A percentile compares a stretch with the other conserved stretches of the same genome.
phyloP scores from a whole-genome alignment of 257 asterid genomes.

The Verbena officinalis region DNA sequence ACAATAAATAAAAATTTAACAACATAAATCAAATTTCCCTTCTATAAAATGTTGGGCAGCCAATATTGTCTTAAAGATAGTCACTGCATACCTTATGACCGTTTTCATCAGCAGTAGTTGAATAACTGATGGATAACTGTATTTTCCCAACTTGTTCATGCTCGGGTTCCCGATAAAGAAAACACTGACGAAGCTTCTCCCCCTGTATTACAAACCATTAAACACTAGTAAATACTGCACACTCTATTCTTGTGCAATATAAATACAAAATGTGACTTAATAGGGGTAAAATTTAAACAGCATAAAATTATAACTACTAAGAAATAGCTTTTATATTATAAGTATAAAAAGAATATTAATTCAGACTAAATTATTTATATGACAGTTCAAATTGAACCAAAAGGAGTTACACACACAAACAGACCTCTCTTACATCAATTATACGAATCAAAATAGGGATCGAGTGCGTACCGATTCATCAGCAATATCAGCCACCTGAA shows the following conservation, averaged over 20 bases:
- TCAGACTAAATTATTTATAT: too few species aligned
- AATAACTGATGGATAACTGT: conserved; percentile 69
- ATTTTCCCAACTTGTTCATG: conserved; percentile 92
- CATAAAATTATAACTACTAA: too few species aligned
- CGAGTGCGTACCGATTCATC: conserved; percentile 71
- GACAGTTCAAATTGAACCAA: too few species aligned
- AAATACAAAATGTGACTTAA: too few species aligned
- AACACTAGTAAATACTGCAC: too few species aligned
- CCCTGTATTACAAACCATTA: conserved; percentile 50
- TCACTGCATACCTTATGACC: conserved; percentile 65
- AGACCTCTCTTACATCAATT: neutral
- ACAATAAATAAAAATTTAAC: neutral
- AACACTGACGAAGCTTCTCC: conserved; percentile 82
- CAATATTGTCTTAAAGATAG: too few species aligned
- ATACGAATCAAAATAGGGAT: conserved; percentile 20
- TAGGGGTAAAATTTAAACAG: too few species aligned
- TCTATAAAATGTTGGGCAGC: too few species aligned
- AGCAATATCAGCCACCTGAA: conserved; percentile 91
- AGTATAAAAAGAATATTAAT: too few species aligned
- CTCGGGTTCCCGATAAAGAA: conserved; percentile 79
- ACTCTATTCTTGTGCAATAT: too few species aligned
- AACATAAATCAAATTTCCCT: too few species aligned
- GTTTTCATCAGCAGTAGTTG: conserved; percentile 70
- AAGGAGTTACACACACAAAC: neutral
- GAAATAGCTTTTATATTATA: too few species aligned